These are phyloP conservation scores for Cladosporium sp. DNA, from an alignment of 2,329 filamentous ascomycete species.

Conservation along the genomic window DNA sequence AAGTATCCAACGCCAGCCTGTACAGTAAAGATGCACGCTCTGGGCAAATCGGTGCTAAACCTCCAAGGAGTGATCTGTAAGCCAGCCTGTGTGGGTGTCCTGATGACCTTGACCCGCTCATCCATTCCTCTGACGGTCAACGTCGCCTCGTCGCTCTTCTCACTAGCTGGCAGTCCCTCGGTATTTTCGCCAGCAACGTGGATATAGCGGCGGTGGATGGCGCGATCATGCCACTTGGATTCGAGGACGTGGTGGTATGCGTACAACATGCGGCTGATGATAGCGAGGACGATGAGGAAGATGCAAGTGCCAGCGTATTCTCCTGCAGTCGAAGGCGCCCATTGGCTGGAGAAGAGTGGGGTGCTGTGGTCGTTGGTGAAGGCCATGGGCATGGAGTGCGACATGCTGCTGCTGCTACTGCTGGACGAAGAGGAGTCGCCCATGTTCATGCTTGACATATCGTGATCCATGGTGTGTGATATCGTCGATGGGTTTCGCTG, in stretches of 20 bases:
- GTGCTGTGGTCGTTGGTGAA: slow-evolving; percentile 67
- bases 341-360: slow-evolving; percentile 65
- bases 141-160: slow-evolving; percentile 64
- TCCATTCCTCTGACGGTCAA: slow-evolving; percentile 74
- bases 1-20: slow-evolving; percentile 80
- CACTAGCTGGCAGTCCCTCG: slow-evolving; percentile 41
- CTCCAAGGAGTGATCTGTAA: slow-evolving; percentile 70
- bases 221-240: slow-evolving; percentile 69
- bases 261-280: slow-evolving; percentile 68
- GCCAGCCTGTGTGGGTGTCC: slow-evolving; percentile 50
- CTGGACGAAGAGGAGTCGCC: slow-evolving; percentile 13
- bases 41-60: slow-evolving; percentile 73
- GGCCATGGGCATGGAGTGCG: slow-evolving; percentile 53
- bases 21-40: slow-evolving; percentile 69
- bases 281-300: slow-evolving; percentile 77
- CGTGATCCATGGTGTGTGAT: not conserved
- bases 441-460: slow-evolving; percentile 20
- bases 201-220: slow-evolving; percentile 74
- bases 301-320: slow-evolving; percentile 87
- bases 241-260: slow-evolving; percentile 65
- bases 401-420: slow-evolving; percentile 18
- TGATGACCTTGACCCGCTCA: slow-evolving; percentile 74
- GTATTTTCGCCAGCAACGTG: slow-evolving; percentile 64
- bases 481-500: not conserved
- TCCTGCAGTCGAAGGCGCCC: slow-evolving; percentile 71